Evolutionary conservation across 1,284 basidiomycete genomes (phyloP).

Genomic region (Moesziomyces aphidis): DNA sequence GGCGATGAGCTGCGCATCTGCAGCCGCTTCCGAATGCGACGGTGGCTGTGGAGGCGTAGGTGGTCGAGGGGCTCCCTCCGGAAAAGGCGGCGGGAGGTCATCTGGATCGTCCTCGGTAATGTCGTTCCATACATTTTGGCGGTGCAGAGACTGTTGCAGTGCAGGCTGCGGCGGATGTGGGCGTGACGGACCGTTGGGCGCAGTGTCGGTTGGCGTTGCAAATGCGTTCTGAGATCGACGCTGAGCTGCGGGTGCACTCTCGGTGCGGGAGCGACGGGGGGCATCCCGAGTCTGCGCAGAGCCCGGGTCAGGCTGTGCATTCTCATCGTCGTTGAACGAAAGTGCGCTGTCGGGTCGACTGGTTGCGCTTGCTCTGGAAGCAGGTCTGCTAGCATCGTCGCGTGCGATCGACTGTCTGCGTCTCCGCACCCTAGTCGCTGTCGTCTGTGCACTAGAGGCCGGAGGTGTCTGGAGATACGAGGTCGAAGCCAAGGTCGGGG

Average conservation of each 20-base stretch:
- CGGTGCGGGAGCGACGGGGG: conserved; percentile 22
- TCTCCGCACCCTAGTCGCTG: conserved; percentile 16
- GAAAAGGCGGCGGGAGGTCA: conserved; percentile 51
- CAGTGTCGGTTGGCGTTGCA: background rate
- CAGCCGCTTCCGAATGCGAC: conserved; percentile 21
- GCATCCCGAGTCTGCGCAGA: background rate
- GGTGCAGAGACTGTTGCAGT: conserved; percentile 36
- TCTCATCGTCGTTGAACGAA: conserved; percentile 13
- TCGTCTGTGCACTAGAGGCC: conserved; percentile 7
- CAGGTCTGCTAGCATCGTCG: conserved; percentile 24
- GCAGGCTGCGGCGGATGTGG: background rate
- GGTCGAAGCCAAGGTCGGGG: conserved; percentile 25
- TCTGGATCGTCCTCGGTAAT: conserved; percentile 51
- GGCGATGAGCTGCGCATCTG: conserved; percentile 32
- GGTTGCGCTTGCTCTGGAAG: conserved; percentile 35
- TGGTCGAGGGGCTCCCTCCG: conserved; percentile 44
- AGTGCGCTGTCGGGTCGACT: conserved; percentile 28
- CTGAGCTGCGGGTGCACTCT: conserved; percentile 31
- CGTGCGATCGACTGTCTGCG: conserved; percentile 22
- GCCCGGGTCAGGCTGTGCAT: background rate
- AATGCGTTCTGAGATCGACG: conserved; percentile 26
- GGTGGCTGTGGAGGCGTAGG: conserved; percentile 40
- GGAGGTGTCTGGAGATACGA: conserved; percentile 12
- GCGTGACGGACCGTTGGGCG: background rate
- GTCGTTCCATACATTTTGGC: conserved; percentile 52